phyloP scores from a whole-genome alignment of 768 basidiomycete genomes.

The Hydnum rufescens region DNA sequence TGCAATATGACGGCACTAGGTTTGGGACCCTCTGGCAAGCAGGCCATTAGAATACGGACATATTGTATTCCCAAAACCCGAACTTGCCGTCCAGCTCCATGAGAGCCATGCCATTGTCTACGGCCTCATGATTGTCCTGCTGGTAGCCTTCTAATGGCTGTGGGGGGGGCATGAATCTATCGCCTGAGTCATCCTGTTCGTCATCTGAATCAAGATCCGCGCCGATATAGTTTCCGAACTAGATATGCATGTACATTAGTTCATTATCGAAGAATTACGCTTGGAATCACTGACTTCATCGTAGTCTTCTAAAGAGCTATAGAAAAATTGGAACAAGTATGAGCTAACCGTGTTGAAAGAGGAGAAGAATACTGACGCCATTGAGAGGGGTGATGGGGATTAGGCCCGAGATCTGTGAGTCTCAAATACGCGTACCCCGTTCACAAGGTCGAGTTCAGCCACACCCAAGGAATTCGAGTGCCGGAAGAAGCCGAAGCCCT shows the following conservation, averaged over 20 bases:
- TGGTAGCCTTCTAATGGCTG: constrained; percentile 68
- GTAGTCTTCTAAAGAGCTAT: constrained; percentile 11
- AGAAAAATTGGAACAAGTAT: not conserved
- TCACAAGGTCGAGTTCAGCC: no score
- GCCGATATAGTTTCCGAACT: constrained; percentile 97
- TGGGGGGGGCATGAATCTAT: constrained; percentile 16
- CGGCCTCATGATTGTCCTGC: constrained; percentile 39
- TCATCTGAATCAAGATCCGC: constrained; percentile 78
- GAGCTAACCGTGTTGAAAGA: not conserved
- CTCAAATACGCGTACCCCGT: no score
- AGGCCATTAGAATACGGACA: constrained; percentile 6
- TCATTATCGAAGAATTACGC: constrained; percentile 1
- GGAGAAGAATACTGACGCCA: not conserved
- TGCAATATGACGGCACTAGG: constrained; percentile 78
- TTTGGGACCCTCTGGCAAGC: constrained; percentile 37
- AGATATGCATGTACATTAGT: constrained; percentile 5
- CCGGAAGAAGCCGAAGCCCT: no score
- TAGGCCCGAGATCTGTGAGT: not conserved
- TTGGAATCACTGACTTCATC: constrained; percentile 12
- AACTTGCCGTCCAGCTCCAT: constrained; percentile 73
- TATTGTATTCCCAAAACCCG: not conserved
- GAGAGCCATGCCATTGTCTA: constrained; percentile 34
- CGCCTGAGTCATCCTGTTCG: constrained; percentile 24
- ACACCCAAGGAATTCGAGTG: no score
- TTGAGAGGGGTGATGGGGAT: not conserved